phyloP scores from a whole-genome alignment of 768 basidiomycete species.

The Hygrocybe punicea region DNA sequence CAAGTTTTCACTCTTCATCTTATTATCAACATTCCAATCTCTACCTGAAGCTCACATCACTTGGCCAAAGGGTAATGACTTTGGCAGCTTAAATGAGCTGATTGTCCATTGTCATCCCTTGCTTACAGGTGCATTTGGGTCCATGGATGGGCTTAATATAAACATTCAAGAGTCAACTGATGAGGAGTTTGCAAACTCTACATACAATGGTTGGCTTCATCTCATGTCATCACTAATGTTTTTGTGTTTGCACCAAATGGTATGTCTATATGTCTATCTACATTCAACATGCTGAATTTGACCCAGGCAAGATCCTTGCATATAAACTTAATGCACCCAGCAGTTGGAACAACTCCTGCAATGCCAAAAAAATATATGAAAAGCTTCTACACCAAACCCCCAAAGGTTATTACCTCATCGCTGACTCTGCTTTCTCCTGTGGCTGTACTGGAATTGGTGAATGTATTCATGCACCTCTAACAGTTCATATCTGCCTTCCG shows the following conservation, averaged over 20 bases:
- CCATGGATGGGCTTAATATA: constrained; percentile 42
- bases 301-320: constrained; percentile 34
- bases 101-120: constrained; percentile 32
- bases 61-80: constrained; percentile 31
- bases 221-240: constrained; percentile 37
- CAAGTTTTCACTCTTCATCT: constrained; percentile 30
- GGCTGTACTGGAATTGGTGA: constrained; percentile 16
- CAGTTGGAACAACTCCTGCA: constrained; percentile 43
- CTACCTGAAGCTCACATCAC: constrained; percentile 30
- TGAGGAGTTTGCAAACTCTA: constrained; percentile 41
- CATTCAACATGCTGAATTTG: neutral
- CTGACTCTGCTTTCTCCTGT: constrained; percentile 41
- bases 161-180: constrained; percentile 35
- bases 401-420: constrained; percentile 35
- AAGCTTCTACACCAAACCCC: constrained; percentile 26
- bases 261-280: neutral
- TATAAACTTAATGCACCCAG: constrained; percentile 37
- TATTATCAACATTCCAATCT: constrained; percentile 25
- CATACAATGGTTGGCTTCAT: constrained; percentile 43
- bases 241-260: constrained; percentile 30
- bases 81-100: constrained; percentile 22
- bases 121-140: constrained; percentile 39
- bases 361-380: constrained; percentile 40
- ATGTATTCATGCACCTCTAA: constrained; percentile 38
- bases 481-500: constrained; percentile 25